Evolutionary conservation across 495 filamentous ascomycete species (phyloP).

Genomic region (Aspergillus homomorphus): DNA sequence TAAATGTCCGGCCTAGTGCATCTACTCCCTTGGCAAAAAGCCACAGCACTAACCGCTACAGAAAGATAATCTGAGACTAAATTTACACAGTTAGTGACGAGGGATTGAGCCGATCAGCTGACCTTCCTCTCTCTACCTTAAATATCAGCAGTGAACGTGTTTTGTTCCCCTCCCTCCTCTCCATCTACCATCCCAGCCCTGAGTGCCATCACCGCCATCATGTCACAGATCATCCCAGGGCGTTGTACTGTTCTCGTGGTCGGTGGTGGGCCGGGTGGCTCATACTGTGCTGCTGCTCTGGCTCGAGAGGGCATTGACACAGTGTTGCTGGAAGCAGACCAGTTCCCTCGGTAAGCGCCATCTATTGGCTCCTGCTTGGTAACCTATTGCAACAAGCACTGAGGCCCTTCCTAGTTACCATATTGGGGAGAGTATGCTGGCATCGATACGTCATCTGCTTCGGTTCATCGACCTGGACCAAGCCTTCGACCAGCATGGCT

Average conservation of each 20-base stretch:
- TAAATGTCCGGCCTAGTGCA: background rate
- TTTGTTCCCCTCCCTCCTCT: background rate
- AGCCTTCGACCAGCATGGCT: constrained; percentile 42
- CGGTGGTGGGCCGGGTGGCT: constrained; percentile 48
- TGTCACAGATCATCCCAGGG: background rate
- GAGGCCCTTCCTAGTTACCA: constrained; percentile 1
- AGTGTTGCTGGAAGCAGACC: constrained; percentile 31
- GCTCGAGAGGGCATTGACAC: constrained; percentile 43
- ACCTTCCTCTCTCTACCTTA: background rate
- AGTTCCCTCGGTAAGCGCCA: constrained; percentile 8
- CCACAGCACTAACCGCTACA: too few relatives aligned
- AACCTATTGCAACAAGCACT: background rate
- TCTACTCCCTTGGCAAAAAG: too few relatives aligned
- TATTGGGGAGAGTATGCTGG: constrained; percentile 44
- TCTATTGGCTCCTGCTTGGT: background rate
- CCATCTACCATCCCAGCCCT: background rate
- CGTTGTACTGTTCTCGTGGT: constrained; percentile 40
- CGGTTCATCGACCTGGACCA: constrained; percentile 47
- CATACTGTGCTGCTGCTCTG: constrained; percentile 41
- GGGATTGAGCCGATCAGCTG: background rate
- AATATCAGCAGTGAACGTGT: background rate
- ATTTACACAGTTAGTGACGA: background rate
- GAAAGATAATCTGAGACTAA: too few relatives aligned
- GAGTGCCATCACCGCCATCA: background rate
- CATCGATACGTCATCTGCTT: constrained; percentile 47